These are phyloP conservation scores for Aspergillus neoniger DNA, from an alignment of 2,329 filamentous ascomycete species.

Conservation along the genomic window DNA sequence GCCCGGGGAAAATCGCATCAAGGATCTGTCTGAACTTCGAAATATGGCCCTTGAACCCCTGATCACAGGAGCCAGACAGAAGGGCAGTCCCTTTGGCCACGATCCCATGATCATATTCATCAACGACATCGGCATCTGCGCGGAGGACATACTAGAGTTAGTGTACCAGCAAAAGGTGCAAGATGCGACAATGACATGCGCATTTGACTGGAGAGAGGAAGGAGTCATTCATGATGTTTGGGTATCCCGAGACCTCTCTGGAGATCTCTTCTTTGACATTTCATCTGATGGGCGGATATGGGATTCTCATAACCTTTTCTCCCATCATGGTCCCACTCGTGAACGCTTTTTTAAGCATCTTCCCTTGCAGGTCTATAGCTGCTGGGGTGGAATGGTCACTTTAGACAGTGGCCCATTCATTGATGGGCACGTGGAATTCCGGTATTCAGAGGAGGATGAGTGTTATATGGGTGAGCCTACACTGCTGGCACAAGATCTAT, in stretches of 20 bases:
- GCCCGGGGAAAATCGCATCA: not conserved
- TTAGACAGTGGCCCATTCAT: not conserved
- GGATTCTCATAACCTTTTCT: not conserved
- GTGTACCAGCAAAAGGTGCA: not conserved
- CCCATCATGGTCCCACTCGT: not conserved
- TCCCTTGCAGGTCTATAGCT: not conserved
- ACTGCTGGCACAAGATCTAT: not conserved
- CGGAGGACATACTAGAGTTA: not conserved
- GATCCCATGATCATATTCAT: not conserved
- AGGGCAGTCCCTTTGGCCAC: not conserved
- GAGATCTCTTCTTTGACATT: not conserved
- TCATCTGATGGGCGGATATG: not conserved
- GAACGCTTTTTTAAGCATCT: not conserved
- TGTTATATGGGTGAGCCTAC: not conserved
- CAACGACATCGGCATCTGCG: not conserved
- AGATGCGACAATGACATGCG: not conserved
- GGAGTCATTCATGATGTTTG: not conserved
- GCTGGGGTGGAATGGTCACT: not conserved
- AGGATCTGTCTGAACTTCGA: not conserved
- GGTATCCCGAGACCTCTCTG: not conserved
- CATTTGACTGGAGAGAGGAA: not conserved
- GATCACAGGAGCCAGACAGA: not conserved
- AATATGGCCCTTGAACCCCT: not conserved
- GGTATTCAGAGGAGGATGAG: not conserved
- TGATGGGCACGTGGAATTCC: not conserved